Evolutionary conservation across 768 basidiomycete genomes (phyloP).

Genomic region (Leccinum rimulosum): DNA sequence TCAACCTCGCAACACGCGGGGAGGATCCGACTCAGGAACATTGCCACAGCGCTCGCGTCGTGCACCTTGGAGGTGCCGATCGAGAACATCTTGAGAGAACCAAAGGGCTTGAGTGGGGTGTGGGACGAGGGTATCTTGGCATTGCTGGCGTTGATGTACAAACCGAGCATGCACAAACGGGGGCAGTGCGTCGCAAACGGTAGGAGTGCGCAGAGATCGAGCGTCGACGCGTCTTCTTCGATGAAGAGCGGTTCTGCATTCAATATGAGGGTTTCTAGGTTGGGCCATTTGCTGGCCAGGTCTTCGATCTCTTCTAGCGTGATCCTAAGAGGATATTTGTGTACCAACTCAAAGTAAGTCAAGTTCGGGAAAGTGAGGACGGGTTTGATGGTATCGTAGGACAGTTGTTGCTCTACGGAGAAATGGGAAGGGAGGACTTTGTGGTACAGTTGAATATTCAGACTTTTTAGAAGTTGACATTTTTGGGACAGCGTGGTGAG

Average conservation of each 20-base stretch:
- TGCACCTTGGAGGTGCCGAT: slow-evolving; percentile 50
- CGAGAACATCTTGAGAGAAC: slow-evolving; percentile 30
- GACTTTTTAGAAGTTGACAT: slow-evolving; percentile 45
- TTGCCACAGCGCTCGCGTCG: slow-evolving; percentile 43
- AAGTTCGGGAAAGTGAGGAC: slow-evolving; percentile 33
- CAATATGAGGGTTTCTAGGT: slow-evolving; percentile 42
- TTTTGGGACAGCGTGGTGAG: slow-evolving; percentile 44
- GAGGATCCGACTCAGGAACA: slow-evolving; percentile 53
- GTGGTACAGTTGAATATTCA: slow-evolving; percentile 38
- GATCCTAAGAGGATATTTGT: slow-evolving; percentile 33
- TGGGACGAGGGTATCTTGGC: slow-evolving; percentile 13
- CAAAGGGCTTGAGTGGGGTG: slow-evolving; percentile 17
- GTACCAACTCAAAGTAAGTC: slow-evolving; percentile 32
- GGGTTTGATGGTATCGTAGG: slow-evolving; percentile 37
- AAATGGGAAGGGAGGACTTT: slow-evolving; percentile 13
- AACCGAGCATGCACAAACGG: slow-evolving; percentile 34
- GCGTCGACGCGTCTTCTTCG: slow-evolving; percentile 11
- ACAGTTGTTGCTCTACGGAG: slow-evolving; percentile 28
- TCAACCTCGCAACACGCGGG: slow-evolving; percentile 43
- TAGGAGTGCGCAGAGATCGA: slow-evolving; percentile 39
- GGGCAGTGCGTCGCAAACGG: slow-evolving; percentile 42
- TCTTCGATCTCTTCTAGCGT: slow-evolving; percentile 43
- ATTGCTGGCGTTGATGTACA: slow-evolving; percentile 37
- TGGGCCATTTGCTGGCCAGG: slow-evolving; percentile 45
- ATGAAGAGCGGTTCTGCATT: slow-evolving; percentile 46